Evolutionary conservation across 192 early-diverging fungal genomes (phyloP).

Genomic region (Linderina pennispora): DNA sequence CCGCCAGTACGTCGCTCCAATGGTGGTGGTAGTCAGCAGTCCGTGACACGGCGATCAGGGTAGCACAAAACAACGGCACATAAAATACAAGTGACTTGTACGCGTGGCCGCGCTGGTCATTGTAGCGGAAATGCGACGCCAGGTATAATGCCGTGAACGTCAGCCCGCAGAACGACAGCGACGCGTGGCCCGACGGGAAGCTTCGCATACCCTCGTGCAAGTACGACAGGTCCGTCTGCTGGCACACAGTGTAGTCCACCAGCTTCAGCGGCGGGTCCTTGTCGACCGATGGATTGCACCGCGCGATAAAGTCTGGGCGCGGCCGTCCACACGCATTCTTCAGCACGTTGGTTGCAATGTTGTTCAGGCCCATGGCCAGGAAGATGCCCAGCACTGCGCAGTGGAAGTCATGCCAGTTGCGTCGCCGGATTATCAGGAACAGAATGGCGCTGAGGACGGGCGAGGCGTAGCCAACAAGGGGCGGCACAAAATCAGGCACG

Average conservation of each 20-base stretch:
- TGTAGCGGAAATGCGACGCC: slow-evolving; percentile 61
- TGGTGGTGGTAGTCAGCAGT: slow-evolving; percentile 62
- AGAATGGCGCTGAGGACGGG: slow-evolving; percentile 28
- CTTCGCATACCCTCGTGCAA: slow-evolving; percentile 73
- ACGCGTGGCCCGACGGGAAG: slow-evolving; percentile 85
- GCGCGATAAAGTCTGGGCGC: slow-evolving; percentile 60
- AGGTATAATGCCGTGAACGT: slow-evolving; percentile 61
- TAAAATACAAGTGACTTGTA: slow-evolving; percentile 58
- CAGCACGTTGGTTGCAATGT: slow-evolving; percentile 41
- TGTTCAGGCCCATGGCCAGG: slow-evolving; percentile 43
- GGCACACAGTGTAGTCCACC: slow-evolving; percentile 57
- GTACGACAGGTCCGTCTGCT: slow-evolving; percentile 40
- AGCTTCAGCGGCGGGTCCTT: slow-evolving; percentile 52
- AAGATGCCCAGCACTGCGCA: slow-evolving; percentile 40
- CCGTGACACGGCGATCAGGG: slow-evolving; percentile 53
- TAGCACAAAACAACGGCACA: slow-evolving; percentile 34
- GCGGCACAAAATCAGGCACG: slow-evolving; percentile 38
- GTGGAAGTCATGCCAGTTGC: slow-evolving; percentile 47
- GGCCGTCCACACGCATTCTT: slow-evolving; percentile 53
- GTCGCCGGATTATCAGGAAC: slow-evolving; percentile 30
- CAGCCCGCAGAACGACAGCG: slow-evolving; percentile 64
- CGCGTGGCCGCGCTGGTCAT: slow-evolving; percentile 58
- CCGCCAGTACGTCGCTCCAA: slow-evolving; percentile 59
- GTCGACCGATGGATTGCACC: slow-evolving; percentile 27
- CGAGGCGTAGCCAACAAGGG: slow-evolving; percentile 28